Conservation (phyloP, 1,284 basidiomycete species). For the Sutorius eximius region DNA sequence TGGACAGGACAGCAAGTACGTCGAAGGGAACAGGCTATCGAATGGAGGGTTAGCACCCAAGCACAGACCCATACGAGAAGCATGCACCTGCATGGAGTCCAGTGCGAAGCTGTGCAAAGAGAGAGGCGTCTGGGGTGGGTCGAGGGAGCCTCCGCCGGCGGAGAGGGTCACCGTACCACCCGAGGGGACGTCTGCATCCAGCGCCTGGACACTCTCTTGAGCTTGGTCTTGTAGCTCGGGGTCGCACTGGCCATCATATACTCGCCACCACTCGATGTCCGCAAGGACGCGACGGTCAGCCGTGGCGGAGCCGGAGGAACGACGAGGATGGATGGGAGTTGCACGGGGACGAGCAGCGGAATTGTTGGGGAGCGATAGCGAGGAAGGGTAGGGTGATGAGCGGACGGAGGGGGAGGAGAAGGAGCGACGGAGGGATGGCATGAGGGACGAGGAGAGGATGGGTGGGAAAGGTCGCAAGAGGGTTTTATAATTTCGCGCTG, state of each 20-base stretch:
- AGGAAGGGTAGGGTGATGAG: slow-evolving; percentile 58
- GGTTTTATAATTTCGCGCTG: slow-evolving; percentile 31
- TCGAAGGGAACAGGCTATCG: slow-evolving; percentile 33
- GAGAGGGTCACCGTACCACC: slow-evolving; percentile 27
- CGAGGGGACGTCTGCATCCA: slow-evolving; percentile 15
- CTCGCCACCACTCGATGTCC: slow-evolving; percentile 83
- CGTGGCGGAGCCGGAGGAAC: slow-evolving; percentile 66
- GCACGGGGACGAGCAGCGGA: slow-evolving; percentile 33
- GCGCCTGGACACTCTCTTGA: slow-evolving; percentile 23
- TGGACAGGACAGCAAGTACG: slow-evolving; percentile 51
- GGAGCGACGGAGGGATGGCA: slow-evolving; percentile 78
- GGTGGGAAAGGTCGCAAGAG: slow-evolving; percentile 33
- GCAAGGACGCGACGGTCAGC: slow-evolving; percentile 67
- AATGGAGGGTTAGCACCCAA: slow-evolving; percentile 24
- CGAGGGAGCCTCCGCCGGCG: slow-evolving; percentile 20
- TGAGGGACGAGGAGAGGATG: slow-evolving; percentile 29
- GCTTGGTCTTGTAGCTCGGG: slow-evolving; percentile 40
- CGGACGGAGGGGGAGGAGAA: slow-evolving; percentile 64
- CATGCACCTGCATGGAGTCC: slow-evolving; percentile 26
- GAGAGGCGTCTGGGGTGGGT: slow-evolving; percentile 20
- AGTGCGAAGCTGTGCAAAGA: slow-evolving; percentile 19
- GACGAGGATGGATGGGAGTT: slow-evolving; percentile 47
- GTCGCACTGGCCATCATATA: slow-evolving; percentile 66
- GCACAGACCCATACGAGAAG: background rate
- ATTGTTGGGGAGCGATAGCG: slow-evolving; percentile 35